phyloP scores from a whole-genome alignment of 768 basidiomycete species.

The Pleurotus pulmonarius region DNA sequence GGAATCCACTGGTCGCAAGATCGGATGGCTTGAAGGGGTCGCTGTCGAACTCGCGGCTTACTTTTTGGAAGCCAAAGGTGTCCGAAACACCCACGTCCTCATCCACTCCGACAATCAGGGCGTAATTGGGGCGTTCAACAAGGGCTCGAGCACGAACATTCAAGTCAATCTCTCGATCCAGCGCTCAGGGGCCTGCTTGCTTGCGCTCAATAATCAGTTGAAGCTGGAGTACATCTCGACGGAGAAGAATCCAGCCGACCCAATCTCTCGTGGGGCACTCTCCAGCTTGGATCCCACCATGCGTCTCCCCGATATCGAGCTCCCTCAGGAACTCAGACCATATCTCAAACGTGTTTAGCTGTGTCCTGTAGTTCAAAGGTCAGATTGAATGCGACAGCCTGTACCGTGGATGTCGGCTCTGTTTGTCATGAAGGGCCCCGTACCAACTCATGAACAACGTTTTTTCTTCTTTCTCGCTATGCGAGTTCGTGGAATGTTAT shows the following conservation, averaged over 20 bases:
- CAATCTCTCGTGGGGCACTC: not conserved
- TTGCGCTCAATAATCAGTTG: not conserved
- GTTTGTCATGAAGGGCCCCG: too few relatives aligned
- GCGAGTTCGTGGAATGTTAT: too few relatives aligned
- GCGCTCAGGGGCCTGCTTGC: not conserved
- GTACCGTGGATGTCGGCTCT: too few relatives aligned
- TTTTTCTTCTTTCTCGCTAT: too few relatives aligned
- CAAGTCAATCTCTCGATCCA: conserved; percentile 7
- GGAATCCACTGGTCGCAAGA: conserved; percentile 18
- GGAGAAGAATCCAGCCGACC: conserved; percentile 3
- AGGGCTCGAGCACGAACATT: conserved; percentile 20
- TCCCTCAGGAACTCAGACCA: not conserved
- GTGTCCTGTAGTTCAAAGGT: too few relatives aligned
- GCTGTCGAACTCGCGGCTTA: conserved; percentile 20
- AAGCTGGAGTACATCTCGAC: not conserved
- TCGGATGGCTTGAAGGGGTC: conserved; percentile 27
- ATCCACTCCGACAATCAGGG: conserved; percentile 28
- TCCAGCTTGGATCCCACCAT: not conserved
- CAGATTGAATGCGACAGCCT: too few relatives aligned
- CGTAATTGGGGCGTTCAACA: conserved; percentile 22
- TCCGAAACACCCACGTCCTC: conserved; percentile 13
- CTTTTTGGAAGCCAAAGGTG: conserved; percentile 8
- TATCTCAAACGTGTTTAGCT: not conserved
- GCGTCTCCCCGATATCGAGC: not conserved
- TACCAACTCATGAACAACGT: too few relatives aligned